phyloP scores from a whole-genome alignment of 2,329 filamentous ascomycete genomes.

The Colletotrichum aenigma region DNA sequence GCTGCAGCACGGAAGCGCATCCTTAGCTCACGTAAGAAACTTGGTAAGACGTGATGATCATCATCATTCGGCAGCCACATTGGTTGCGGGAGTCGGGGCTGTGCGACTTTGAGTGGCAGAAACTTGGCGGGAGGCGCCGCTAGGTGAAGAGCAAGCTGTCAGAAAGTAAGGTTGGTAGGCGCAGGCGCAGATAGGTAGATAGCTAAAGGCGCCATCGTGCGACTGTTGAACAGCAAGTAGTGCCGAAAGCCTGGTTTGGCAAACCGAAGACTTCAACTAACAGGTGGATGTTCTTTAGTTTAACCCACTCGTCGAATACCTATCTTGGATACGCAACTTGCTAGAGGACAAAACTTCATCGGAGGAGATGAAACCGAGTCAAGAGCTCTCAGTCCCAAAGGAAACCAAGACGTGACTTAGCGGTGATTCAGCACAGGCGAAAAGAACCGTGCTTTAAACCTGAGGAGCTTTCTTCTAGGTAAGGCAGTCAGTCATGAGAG shows the following conservation, averaged over 20 bases:
- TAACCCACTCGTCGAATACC: background rate
- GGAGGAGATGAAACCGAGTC: background rate
- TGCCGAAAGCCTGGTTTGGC: background rate
- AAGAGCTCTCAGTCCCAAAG: background rate
- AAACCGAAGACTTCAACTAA: background rate
- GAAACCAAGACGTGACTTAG: background rate
- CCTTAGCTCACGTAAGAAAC: constrained; percentile 16
- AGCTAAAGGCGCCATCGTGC: background rate
- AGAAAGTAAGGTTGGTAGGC: background rate
- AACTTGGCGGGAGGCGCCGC: background rate
- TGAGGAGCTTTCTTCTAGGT: background rate
- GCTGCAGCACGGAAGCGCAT: background rate
- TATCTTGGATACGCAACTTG: background rate
- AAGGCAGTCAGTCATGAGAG: background rate
- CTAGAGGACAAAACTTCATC: background rate
- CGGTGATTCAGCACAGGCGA: background rate
- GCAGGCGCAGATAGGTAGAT: background rate
- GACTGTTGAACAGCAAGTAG: background rate
- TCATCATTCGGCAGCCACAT: background rate
- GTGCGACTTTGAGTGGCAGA: constrained; percentile 2
- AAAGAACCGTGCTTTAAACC: background rate
- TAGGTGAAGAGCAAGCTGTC: background rate
- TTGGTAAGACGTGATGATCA: background rate
- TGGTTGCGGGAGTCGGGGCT: background rate
- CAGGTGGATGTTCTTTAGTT: background rate